Evolutionary conservation across 1,284 basidiomycete species (phyloP), one percentile per base, ranked within the genome.

Genomic region (Porogramme epimiltina): DNA sequence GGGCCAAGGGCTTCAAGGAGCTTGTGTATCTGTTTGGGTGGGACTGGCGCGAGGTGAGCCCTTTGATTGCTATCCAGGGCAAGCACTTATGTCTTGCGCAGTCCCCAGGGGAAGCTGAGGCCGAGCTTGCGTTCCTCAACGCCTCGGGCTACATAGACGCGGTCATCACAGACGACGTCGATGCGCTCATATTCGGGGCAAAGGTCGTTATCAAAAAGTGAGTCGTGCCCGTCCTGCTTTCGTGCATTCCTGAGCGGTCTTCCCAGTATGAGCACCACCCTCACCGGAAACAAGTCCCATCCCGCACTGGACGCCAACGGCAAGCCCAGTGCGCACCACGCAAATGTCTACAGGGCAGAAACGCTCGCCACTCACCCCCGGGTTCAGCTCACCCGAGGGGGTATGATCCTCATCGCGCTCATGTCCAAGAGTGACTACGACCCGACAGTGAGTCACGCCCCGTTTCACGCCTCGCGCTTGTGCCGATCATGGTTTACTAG

Each of bases 361-460:
- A 70, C 69, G 13, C 70, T 80, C 34, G 53, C 54, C 4, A 58
- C 51, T 8, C 61, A 74, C 43, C 64, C 67, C 2, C 62, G 69
- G 9, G 69, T 81, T 26, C 55, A 68, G 45, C 64, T 87, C 56
- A 73, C 70, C 10, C 67, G 75, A 22, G 75, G 79, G 33, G 85
- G 81, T 0, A 71, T 90, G 65, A 75, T 89, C 19, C 70, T 90
- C 4, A 76, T 89, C 47, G 88, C 83, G 0, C 65, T 90, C 1
- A 66, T 89, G 26, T 70, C 75, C 6, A 86, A 87, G 13, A 87
- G 84, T 0, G 88, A 91, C 64, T 90, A 89, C 60, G 74, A 79
- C 44, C 70, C n/a, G n/a, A n/a, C 73, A 6, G 80, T 78, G 24
- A 25, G 65, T 37, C 16, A 9, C 23, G 45, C 57, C 25, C 42